Percentiles rank a stretch among this genome's conserved stretches.
Evolutionary conservation across 805 yeast genomes (phyloP).

Genomic region (Kodamaea kaohsiungensis): DNA sequence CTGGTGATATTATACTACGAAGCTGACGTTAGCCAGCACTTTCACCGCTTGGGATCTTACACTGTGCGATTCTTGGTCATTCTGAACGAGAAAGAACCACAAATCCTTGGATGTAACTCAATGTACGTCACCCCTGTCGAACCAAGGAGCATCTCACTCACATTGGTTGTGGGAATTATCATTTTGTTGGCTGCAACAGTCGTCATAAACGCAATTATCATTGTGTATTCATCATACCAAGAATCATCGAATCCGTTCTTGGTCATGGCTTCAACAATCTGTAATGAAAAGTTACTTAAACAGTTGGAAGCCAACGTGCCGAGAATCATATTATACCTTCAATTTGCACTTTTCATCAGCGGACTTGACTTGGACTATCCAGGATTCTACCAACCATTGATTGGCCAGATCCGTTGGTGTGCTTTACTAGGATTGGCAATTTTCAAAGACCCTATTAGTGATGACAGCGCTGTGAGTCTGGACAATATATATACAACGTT

Average conservation of each 20-base stretch:
- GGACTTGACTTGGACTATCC: slow-evolving; percentile 60
- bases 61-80: slow-evolving; percentile 42
- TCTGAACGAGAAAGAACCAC: slow-evolving; percentile 32
- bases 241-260: slow-evolving; percentile 57
- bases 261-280: slow-evolving; percentile 55
- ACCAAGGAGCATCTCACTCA: slow-evolving; percentile 27
- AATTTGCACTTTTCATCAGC: slow-evolving; percentile 58
- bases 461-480: slow-evolving; percentile 2
- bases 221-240: slow-evolving; percentile 55
- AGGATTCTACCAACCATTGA: slow-evolving; percentile 59
- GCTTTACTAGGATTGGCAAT: slow-evolving; percentile 45
- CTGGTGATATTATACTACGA: slow-evolving; percentile 38
- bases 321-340: slow-evolving; percentile 54
- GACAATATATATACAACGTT: slow-evolving; percentile 46
- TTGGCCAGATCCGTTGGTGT: slow-evolving; percentile 55
- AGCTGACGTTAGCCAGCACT: slow-evolving; percentile 40
- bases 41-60: slow-evolving; percentile 47
- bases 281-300: slow-evolving; percentile 55
- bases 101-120: slow-evolving; percentile 46
- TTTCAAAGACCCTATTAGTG: slow-evolving; percentile 10
- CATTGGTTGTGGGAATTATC: slow-evolving; percentile 41
- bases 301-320: slow-evolving; percentile 56
- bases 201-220: slow-evolving; percentile 39
- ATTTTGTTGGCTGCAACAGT: slow-evolving; percentile 42
- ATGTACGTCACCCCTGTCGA: slow-evolving; percentile 51